Conservation (phyloP, 2,329 filamentous ascomycete genomes). For the Neonectria ditissima region DNA sequence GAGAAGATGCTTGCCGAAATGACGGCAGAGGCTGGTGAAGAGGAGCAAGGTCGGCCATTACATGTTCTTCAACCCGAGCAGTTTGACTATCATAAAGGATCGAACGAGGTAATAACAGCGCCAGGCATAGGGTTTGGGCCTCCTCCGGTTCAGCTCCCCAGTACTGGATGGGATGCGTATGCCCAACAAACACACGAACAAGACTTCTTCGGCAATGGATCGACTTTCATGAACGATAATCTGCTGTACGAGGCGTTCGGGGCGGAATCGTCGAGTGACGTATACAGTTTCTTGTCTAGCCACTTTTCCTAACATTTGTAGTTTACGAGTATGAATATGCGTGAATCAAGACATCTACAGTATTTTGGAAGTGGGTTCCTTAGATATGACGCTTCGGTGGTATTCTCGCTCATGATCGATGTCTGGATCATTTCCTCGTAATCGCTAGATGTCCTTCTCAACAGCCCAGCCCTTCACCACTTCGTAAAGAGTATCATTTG, state of each 20-base stretch:
- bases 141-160: background rate
- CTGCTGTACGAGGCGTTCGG: conserved; percentile 44
- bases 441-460: background rate
- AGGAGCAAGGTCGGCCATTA: background rate
- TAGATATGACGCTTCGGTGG: background rate
- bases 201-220: conserved; percentile 31
- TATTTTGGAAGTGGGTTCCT: background rate
- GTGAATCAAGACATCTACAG: background rate
- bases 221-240: conserved; percentile 32
- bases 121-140: conserved; percentile 12
- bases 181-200: conserved; percentile 13
- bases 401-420: background rate
- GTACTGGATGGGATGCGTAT: conserved; percentile 20
- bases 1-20: conserved; percentile 49
- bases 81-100: background rate
- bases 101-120: background rate
- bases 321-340: background rate
- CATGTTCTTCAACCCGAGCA: background rate
- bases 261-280: conserved; percentile 24
- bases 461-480: conserved; percentile 33
- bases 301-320: conserved; percentile 10
- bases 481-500: conserved; percentile 32
- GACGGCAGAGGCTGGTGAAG: conserved; percentile 18
- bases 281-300: conserved; percentile 27
- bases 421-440: background rate